Conservation (phyloP, 2,329 filamentous ascomycete genomes). For the Arthroderma sp. region DNA sequence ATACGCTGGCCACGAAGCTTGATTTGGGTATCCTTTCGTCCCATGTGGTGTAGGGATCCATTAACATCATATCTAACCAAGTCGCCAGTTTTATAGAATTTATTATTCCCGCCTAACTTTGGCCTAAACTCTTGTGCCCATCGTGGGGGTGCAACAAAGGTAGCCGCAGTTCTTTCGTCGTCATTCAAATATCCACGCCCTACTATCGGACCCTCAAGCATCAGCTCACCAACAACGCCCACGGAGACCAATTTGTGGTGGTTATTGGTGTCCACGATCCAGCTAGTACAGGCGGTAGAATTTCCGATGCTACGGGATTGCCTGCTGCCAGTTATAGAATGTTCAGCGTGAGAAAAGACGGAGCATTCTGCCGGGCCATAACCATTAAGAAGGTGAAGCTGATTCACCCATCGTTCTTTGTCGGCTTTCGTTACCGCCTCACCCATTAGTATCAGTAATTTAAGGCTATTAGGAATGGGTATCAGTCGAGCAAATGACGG, state of each 20-base stretch:
- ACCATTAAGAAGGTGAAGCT: conserved; percentile 25
- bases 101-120: neutral
- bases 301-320: neutral
- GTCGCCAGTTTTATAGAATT: conserved; percentile 10
- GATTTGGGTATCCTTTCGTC: conserved; percentile 43
- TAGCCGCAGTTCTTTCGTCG: conserved; percentile 8
- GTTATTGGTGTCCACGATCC: conserved; percentile 15
- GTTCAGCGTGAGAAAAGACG: neutral
- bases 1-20: conserved; percentile 74
- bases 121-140: neutral
- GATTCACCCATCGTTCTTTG: conserved; percentile 14
- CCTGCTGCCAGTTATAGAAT: neutral
- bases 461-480: conserved; percentile 28
- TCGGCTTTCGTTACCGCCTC: conserved; percentile 15
- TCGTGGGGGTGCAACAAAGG: conserved; percentile 9
- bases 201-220: conserved; percentile 27
- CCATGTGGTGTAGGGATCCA: conserved; percentile 10
- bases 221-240: conserved; percentile 28
- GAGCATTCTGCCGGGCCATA: conserved; percentile 15
- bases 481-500: conserved; percentile 42
- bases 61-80: conserved; percentile 11
- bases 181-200: conserved; percentile 24
- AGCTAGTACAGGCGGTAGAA: conserved; percentile 1
- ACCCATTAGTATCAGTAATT: conserved; percentile 22
- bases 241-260: conserved; percentile 16